A percentile compares a stretch with the other conserved stretches of the same genome.
Evolutionary conservation across 345 rosid genomes (phyloP).

Genomic region (Odontarrhena argentea): DNA sequence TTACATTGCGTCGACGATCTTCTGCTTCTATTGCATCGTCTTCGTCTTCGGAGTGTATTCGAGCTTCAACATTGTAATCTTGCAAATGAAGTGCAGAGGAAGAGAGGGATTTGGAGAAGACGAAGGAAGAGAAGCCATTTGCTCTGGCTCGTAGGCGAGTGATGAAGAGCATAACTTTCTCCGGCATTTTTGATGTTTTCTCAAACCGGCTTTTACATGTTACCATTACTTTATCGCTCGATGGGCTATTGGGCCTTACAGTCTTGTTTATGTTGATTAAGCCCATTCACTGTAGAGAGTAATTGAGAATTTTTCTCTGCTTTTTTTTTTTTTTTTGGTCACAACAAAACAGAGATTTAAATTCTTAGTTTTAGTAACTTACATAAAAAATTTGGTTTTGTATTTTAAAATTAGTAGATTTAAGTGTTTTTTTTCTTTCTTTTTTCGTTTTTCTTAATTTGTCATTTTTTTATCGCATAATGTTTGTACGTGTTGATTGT

Average conservation of each 20-base stretch:
- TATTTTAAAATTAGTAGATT: no score
- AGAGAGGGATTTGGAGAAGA: conserved; percentile 14
- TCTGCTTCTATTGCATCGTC: conserved; percentile 32
- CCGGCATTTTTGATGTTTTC: background rate
- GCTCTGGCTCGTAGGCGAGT: conserved; percentile 11
- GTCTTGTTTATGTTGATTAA: background rate
- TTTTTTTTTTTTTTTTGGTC: no score
- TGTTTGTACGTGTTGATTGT: no score
- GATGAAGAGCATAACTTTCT: conserved; percentile 30
- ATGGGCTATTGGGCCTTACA: conserved; percentile 3
- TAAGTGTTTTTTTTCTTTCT: no score
- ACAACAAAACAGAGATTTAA: no score
- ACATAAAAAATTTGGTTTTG: no score
- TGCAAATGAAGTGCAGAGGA: conserved; percentile 13
- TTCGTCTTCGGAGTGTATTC: conserved; percentile 13
- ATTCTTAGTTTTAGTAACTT: no score
- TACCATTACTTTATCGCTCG: background rate
- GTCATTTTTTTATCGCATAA: no score
- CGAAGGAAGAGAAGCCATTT: conserved; percentile 29
- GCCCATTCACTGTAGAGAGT: background rate
- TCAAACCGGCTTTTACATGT: background rate
- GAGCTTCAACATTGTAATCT: conserved; percentile 9
- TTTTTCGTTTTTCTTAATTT: no score
- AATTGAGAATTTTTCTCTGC: background rate
- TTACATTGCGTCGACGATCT: conserved; percentile 42